phyloP scores from a whole-genome alignment of 1,284 basidiomycete species.

The Porogramme epimiltina region DNA sequence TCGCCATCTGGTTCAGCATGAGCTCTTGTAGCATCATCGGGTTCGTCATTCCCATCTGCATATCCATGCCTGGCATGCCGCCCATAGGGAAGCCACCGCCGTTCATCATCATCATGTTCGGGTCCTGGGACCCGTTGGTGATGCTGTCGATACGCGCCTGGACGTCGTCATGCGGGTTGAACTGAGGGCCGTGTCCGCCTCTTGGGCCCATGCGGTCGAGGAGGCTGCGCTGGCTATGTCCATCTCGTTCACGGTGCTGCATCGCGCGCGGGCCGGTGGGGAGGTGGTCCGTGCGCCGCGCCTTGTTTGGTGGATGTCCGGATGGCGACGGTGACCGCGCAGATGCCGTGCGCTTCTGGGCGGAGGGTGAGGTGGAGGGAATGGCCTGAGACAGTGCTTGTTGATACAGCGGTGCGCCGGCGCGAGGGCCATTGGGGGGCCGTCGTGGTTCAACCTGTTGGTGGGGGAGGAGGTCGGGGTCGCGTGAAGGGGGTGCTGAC shows the following conservation, averaged over 20 bases:
- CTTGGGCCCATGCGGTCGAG: slow-evolving; percentile 69
- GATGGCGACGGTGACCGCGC: slow-evolving; percentile 75
- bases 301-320: slow-evolving; percentile 56
- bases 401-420: slow-evolving; percentile 51
- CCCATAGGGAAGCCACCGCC: slow-evolving; percentile 43
- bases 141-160: slow-evolving; percentile 80
- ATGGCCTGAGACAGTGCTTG: slow-evolving; percentile 70
- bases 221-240: slow-evolving; percentile 56
- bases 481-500: slow-evolving; percentile 29
- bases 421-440: slow-evolving; percentile 37
- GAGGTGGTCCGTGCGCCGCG: slow-evolving; percentile 63
- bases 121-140: slow-evolving; percentile 54
- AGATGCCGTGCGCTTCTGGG: slow-evolving; percentile 69
- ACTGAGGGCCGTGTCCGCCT: slow-evolving; percentile 32
- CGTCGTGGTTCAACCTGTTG: slow-evolving; percentile 43
- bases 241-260: slow-evolving; percentile 42
- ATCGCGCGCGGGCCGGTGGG: slow-evolving; percentile 82
- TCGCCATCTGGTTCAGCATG: slow-evolving; percentile 85
- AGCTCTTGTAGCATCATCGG: slow-evolving; percentile 79
- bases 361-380: slow-evolving; percentile 49
- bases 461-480: slow-evolving; percentile 20
- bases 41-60: slow-evolving; percentile 62
- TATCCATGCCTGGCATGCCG: slow-evolving; percentile 62
- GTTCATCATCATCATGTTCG: slow-evolving; percentile 57
- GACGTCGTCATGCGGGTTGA: slow-evolving; percentile 58